Base-by-base conservation (phyloP, 2,329 filamentous ascomycete species). In the Zymoseptoria ardabiliae region DNA sequence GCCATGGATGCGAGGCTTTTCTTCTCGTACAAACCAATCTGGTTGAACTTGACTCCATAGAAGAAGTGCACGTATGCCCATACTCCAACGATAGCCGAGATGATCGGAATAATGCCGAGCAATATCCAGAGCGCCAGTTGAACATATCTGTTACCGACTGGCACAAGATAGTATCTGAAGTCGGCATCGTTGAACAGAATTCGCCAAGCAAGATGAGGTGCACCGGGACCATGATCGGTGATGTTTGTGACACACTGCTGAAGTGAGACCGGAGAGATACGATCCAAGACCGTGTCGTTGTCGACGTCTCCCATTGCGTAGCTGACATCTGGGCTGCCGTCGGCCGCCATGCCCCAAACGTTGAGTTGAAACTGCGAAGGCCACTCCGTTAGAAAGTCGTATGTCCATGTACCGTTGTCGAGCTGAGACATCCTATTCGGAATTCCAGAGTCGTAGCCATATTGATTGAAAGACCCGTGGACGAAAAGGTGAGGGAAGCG, bases 331-430 rank as follows among this genome's bases (percentile, higher is more conserved):
- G 85, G 84, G 64, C 81, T 73, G 20, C 84, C 83, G 70, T 86
- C 80, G 0, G 81, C 79, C 65, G 87, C 85, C 69, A 87, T 83
- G 55, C 85, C 85, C 85, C 85, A 88, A 4, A 85, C 77, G 64
- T 87, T 88, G 60, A 87, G 73, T 66, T 87, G 84, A 58, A 84
- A 80, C 53, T 80, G 73, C 2, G 81, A 79, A 5, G 85, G 85
- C 80, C 83, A 88, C 67, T 88, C 85, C 3, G 79, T 76, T 78
- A 86, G 81, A 60, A 86, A 83, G 62, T 83, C 77, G 65, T 81
- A 82, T 20, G 77, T 74, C 85, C 85, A 88, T 2, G 74, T 72
- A 55, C 83, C 76, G 20, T 72, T 70, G 5, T 75, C 72, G 28
- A 77, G 74, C 51, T 82, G 77, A 20, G 74, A 68, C 73, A 87